Conservation (phyloP, 495 filamentous ascomycete species). For the Margaritispora aquatica region DNA sequence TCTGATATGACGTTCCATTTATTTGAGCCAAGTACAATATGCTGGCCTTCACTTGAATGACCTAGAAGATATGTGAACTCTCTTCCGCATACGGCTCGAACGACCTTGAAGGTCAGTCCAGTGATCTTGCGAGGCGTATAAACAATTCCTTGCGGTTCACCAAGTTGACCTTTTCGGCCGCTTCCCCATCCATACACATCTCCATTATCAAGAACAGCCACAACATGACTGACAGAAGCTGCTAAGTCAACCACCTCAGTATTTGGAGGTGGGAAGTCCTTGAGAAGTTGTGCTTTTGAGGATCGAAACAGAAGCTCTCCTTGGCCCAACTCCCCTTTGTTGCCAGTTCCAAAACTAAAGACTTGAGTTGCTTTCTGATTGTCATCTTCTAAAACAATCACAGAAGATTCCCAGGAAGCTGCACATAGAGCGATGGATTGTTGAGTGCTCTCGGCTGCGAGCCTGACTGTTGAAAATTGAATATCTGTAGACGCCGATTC, state of each 20-base stretch:
- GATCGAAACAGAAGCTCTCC: conserved; percentile 34
- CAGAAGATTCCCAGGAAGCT: conserved; percentile 71
- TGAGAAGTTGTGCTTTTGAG: conserved; percentile 31
- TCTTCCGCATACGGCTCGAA: conserved; percentile 64
- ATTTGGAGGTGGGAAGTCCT: conserved; percentile 53
- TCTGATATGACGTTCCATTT: conserved; percentile 55
- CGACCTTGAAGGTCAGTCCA: conserved; percentile 46
- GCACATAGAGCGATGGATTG: conserved; percentile 36
- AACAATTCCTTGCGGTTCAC: conserved; percentile 41
- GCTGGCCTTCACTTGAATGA: conserved; percentile 41
- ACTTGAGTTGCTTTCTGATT: conserved; percentile 32
- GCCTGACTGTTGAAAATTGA: conserved; percentile 12
- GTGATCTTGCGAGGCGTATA: conserved; percentile 53
- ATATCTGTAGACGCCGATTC: conserved; percentile 21
- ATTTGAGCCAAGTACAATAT: conserved; percentile 60
- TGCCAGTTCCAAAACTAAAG: conserved; percentile 56
- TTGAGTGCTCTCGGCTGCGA: conserved; percentile 17
- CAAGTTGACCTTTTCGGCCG: conserved; percentile 78
- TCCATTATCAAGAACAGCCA: conserved; percentile 67
- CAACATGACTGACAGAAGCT: conserved; percentile 70
- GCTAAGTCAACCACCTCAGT: conserved; percentile 49
- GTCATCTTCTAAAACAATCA: conserved; percentile 44
- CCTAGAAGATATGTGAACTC: conserved; percentile 75
- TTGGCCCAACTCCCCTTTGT: conserved; percentile 67
- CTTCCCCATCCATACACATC: conserved; percentile 85